Evolutionary conservation across 106 monocot genomes (phyloP), one percentile per base, ranked within the genome.

Genomic region (Dioscorea dumetorum): DNA sequence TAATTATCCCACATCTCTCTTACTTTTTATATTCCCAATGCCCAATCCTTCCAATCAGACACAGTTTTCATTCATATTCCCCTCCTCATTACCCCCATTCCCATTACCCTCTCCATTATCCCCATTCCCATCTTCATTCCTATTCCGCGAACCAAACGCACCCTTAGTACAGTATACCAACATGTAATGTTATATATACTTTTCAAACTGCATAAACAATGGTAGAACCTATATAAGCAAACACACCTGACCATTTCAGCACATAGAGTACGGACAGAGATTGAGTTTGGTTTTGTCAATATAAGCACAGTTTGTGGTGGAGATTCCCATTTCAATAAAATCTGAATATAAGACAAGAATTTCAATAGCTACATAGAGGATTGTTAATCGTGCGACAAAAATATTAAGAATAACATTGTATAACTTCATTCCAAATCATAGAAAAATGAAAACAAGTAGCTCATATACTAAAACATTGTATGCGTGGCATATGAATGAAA

Each of bases 241-340:
- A 33, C 77, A 80, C 65, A 99, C 99, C 99, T 99, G 81, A 93
- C 81, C 80, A 99, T 84, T 71, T 93, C 87, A 76, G 79, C 75
- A 80, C 87, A 93, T 63, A 90, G 73, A 66, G 53, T 56, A 61
- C 54, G 87, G 63, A 99, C 99, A 66, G 84, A 77, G 51, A 49
- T 84, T 63, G 99, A 99, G 80, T 99, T 93, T 61, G 99, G 99
- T 75, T 99, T 99, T 61, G 90, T 83, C 71, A 93, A 73, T 60
- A 99, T 78, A 76, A 99, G 78, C 77, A 99, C 99, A 57, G 85
- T 90, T 48, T 81, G 82, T 72, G 99, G 99, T 54, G 68, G 79
- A 24, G 99, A 87, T 83, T 99, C 99, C 99, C 99, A 99, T 79
- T 85, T 92, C 73, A 99, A 72, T 53, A 83, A 87, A 76, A 99